Percentiles rank a stretch among this genome's conserved stretches.
phyloP scores from a whole-genome alignment of 331 rosid genomes.

The Quercus lobata region DNA sequence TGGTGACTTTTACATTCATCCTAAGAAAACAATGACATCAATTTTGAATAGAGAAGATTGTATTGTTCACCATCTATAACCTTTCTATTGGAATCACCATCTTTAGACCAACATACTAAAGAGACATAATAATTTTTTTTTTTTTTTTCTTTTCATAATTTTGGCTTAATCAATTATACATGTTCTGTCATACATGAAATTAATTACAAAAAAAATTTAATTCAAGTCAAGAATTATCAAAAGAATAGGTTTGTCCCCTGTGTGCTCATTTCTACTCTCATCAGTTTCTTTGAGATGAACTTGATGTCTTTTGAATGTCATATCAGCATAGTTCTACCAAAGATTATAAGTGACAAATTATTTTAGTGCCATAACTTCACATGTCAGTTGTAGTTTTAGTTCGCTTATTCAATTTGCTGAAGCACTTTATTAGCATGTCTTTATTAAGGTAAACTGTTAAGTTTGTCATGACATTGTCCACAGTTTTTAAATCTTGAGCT shows the following conservation, averaged over 20 bases:
- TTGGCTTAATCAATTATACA: background rate
- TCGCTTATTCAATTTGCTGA: background rate
- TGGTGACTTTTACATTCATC: conserved; percentile 41
- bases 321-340: too few relatives aligned
- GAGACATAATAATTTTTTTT: background rate
- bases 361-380: background rate
- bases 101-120: background rate
- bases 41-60: background rate
- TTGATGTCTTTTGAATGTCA: too few relatives aligned
- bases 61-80: background rate
- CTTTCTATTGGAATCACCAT: background rate
- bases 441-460: too few relatives aligned
- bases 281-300: too few relatives aligned
- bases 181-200: background rate
- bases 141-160: background rate
- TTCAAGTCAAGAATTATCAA: background rate
- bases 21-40: background rate
- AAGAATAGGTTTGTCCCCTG: background rate
- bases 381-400: background rate
- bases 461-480: too few relatives aligned
- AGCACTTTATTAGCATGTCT: too few relatives aligned
- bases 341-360: background rate
- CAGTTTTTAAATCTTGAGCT: too few relatives aligned
- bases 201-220: background rate
- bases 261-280: background rate